A percentile compares a stretch with the other conserved stretches of the same genome.
Conservation (phyloP, 1,284 basidiomycete species). For the Ganoderma leucocontextum region DNA sequence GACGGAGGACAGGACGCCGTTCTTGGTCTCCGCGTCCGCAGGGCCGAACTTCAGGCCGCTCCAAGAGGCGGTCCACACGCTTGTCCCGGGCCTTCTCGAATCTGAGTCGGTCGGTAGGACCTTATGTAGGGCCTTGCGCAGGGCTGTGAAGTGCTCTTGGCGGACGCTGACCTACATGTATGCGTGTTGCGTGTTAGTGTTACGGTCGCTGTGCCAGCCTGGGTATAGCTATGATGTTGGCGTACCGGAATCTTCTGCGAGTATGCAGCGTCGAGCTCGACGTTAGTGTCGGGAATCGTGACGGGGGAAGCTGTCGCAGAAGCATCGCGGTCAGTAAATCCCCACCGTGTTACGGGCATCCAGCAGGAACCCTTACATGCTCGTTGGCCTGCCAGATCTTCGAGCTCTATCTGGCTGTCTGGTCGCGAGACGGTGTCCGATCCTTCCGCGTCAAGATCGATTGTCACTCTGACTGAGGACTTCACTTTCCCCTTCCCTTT, state of each 20-base stretch:
- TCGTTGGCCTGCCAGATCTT: not conserved
- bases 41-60: conserved; percentile 8
- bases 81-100: conserved; percentile 9
- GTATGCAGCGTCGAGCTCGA: conserved; percentile 61
- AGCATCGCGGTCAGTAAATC: not conserved
- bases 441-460: not conserved
- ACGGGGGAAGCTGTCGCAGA: conserved; percentile 37
- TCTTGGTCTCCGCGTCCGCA: conserved; percentile 7
- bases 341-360: not conserved
- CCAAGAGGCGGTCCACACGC: conserved; percentile 6
- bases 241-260: conserved; percentile 70
- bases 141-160: conserved; percentile 39
- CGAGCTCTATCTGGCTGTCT: conserved; percentile 6
- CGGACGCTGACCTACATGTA: conserved; percentile 42
- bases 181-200: not conserved
- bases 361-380: not conserved
- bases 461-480: not conserved
- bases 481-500: not conserved
- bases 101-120: conserved; percentile 38
- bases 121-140: conserved; percentile 47
- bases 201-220: not conserved
- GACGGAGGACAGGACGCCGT: conserved; percentile 42
- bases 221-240: too few species aligned
- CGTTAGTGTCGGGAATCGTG: conserved; percentile 41
- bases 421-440: not conserved